Evolutionary conservation across 345 rosid species (phyloP), one percentile per base, ranked within the genome.

Genomic region (Corchorus olitorius): DNA sequence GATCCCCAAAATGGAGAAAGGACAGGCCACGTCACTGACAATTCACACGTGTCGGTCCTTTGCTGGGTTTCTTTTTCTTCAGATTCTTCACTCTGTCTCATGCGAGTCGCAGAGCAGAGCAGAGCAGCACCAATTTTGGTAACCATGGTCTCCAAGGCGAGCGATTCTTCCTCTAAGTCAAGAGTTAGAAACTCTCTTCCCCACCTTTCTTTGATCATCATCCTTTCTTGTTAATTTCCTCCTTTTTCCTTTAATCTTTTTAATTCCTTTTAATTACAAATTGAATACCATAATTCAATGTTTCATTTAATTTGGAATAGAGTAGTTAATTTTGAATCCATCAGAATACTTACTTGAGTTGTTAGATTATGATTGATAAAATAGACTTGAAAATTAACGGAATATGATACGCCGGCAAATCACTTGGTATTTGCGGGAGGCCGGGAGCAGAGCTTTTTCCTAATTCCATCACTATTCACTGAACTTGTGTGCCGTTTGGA

Each of bases 181-280:
- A 86, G 56, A 77, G 90, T 88, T 77, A 78, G 88, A 52, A 50
- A 70, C 71, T 76, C 78, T 81, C 10, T 62, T 34, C 56, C n/a
- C 20, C 8, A 2, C 65, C 27, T 27, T 27, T 17, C 76, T 75
- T 78, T 48, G 11, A 4, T 71, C 27, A 71, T 37, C 41, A 10
- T 70, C 14, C 27, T 4, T 20, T 70, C 20, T 13, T 50, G 16
- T 20, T 27, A 27, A 27, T 27, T 54, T 46, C 65, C 65, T 52
- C 20, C 13, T 0, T 9, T 49, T 35, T 0, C 13, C 34, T 74
- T 43, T 13, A 62, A 62, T 62, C 34, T 46, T 43, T 73, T 10
- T 45, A 46, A 14, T 14, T 43, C 0, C 3, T 12, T 7, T 14
- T 68, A 4, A 45, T 54, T 68, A 16, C 5, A 48, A 39, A 48